Conservation (phyloP, 805 yeast genomes). For the Suhomyces faveliae region DNA sequence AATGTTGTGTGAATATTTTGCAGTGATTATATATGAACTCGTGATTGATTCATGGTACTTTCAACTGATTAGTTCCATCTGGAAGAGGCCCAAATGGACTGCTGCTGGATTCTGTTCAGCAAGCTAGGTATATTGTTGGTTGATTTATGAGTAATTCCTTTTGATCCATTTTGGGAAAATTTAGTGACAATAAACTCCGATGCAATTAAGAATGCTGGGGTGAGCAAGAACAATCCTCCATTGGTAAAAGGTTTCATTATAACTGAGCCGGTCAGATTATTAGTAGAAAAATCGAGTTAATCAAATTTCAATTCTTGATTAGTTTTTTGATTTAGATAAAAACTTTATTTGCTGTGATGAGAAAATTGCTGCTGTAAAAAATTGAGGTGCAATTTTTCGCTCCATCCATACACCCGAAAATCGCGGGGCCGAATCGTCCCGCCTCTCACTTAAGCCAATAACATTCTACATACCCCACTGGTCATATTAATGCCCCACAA, state of each 20-base stretch:
- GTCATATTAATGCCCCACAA: too few relatives aligned
- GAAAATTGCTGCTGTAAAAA: not conserved
- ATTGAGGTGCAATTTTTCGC: not conserved
- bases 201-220: conserved; percentile 32
- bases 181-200: conserved; percentile 27
- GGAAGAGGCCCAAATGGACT: not conserved
- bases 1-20: too few relatives aligned
- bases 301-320: not conserved
- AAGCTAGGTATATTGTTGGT: not conserved
- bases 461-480: too few relatives aligned
- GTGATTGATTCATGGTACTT: too few relatives aligned
- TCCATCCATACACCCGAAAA: not conserved
- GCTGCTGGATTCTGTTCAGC: conserved; percentile 1
- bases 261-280: not conserved
- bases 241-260: conserved; percentile 22
- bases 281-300: not conserved
- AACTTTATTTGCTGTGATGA: not conserved
- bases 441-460: too few relatives aligned
- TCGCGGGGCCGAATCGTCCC: too few relatives aligned
- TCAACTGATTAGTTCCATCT: not conserved
- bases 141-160: conserved; percentile 9
- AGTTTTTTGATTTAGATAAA: not conserved
- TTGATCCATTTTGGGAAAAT: conserved; percentile 17
- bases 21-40: too few relatives aligned
- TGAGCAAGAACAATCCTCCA: conserved; percentile 24